A percentile compares a stretch with the other conserved stretches of the same genome.
Conservation (phyloP, 805 yeast species). For the Barnettozyma californica region DNA sequence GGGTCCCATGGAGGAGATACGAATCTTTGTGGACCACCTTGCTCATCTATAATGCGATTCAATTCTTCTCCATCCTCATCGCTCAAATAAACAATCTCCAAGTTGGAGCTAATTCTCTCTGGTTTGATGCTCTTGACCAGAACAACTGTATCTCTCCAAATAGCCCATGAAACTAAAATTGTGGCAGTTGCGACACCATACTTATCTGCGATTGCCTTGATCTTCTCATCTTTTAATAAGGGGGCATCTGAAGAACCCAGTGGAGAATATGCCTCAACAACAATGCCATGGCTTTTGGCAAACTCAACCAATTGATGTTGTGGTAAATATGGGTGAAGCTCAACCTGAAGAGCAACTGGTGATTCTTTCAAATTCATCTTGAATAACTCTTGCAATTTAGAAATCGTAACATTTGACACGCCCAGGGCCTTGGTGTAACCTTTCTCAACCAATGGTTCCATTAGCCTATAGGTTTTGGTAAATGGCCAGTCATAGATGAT, state of each 20-base stretch:
- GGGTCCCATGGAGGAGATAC: slow-evolving; percentile 16
- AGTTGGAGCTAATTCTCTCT: slow-evolving; percentile 36
- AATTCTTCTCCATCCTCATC: slow-evolving; percentile 33
- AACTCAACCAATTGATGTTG: slow-evolving; percentile 15
- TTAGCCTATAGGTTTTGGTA: slow-evolving; percentile 19
- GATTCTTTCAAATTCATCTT: slow-evolving; percentile 5
- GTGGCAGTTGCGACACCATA: slow-evolving; percentile 41
- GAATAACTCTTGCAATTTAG: slow-evolving; percentile 11
- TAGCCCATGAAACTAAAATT: slow-evolving; percentile 54
- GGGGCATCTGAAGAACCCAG: slow-evolving; percentile 18
- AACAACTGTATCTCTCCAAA: slow-evolving; percentile 46
- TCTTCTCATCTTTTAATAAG: slow-evolving; percentile 30
- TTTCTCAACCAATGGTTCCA: slow-evolving; percentile 12
- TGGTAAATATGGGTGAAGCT: slow-evolving; percentile 17
- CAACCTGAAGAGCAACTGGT: slow-evolving; percentile 19
- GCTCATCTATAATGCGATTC: slow-evolving; percentile 21
- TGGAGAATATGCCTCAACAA: slow-evolving; percentile 19
- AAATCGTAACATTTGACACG: slow-evolving; percentile 16
- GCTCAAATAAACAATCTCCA: slow-evolving; percentile 27
- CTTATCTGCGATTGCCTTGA: slow-evolving; percentile 41
- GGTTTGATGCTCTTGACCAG: slow-evolving; percentile 46
- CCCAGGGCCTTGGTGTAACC: slow-evolving; percentile 16
- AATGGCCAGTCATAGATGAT: slow-evolving; percentile 36
- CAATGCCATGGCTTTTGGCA: slow-evolving; percentile 12
- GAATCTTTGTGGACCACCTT: slow-evolving; percentile 28